Evolutionary conservation across 305 asterid species (phyloP).

Genomic region (Nicotiana rustica): DNA sequence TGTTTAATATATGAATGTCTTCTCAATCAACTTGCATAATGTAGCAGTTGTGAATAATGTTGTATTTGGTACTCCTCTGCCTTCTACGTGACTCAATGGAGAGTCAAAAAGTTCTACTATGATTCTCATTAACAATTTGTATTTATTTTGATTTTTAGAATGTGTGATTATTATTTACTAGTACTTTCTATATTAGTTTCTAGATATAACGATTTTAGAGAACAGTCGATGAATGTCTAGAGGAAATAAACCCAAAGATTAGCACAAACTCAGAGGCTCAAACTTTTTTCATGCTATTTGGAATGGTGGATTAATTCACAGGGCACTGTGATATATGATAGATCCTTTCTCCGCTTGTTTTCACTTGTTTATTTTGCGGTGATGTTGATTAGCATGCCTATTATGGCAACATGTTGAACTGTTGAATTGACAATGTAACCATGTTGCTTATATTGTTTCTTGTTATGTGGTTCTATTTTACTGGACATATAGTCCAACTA

Average conservation of each 20-base stretch:
- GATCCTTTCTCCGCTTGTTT: slow-evolving; percentile 10
- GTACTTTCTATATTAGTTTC: not conserved
- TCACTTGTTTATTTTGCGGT: not conserved
- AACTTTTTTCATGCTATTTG: not conserved
- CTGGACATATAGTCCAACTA: slow-evolving; percentile 14
- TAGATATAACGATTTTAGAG: slow-evolving; percentile 5
- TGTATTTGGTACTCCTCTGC: too few species aligned
- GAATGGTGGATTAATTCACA: not conserved
- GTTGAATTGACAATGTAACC: slow-evolving; percentile 11
- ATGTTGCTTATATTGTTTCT: not conserved
- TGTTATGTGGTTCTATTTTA: slow-evolving; percentile 10
- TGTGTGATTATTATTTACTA: not conserved
- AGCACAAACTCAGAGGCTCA: slow-evolving; percentile 25
- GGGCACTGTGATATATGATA: not conserved
- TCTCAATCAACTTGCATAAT: not conserved
- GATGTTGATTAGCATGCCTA: slow-evolving; percentile 22
- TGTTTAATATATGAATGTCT: not conserved
- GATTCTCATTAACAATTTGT: not conserved
- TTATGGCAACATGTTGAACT: not conserved
- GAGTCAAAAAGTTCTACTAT: not conserved
- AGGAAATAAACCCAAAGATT: not conserved
- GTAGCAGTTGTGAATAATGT: not conserved
- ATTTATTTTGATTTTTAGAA: not conserved
- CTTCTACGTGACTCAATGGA: not conserved
- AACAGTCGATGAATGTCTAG: not conserved